Conservation (phyloP, 1,139 yeast genomes). For the Yamadazyma triangularis region DNA sequence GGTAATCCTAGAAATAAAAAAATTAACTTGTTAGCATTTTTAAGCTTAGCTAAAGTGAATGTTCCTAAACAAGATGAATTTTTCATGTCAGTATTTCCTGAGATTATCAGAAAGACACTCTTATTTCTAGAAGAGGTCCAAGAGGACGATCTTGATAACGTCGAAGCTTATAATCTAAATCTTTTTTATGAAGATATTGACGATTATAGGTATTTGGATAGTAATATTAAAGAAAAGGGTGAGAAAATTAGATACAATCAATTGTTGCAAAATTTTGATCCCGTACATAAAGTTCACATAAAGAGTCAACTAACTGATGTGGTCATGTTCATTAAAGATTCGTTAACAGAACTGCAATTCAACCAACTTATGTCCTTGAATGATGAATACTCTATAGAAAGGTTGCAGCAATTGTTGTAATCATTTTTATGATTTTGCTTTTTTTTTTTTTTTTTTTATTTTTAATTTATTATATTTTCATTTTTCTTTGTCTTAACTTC, state of each 20-base stretch:
- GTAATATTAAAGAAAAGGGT: constrained; percentile 47
- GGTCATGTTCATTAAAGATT: constrained; percentile 16
- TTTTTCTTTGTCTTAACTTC: too few species aligned
- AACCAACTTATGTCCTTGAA: constrained; percentile 20
- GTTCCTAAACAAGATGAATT: constrained; percentile 18
- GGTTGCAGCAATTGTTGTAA: constrained; percentile 12
- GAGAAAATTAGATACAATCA: constrained; percentile 53
- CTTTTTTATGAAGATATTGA: constrained; percentile 51
- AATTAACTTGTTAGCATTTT: constrained; percentile 55
- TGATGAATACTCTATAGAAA: constrained; percentile 34
- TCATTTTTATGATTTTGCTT: too few species aligned
- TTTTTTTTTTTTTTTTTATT: too few species aligned
- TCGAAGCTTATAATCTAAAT: constrained; percentile 59
- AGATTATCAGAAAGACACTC: constrained; percentile 51
- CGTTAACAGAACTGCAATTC: constrained; percentile 21
- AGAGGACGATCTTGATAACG: constrained; percentile 55
- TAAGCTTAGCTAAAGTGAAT: constrained; percentile 33
- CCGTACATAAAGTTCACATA: constrained; percentile 54
- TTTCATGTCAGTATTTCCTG: constrained; percentile 22
- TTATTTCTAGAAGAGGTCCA: constrained; percentile 70
- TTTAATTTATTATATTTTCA: too few species aligned
- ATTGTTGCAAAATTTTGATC: constrained; percentile 46
- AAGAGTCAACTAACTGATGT: constrained; percentile 18
- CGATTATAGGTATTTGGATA: constrained; percentile 44
- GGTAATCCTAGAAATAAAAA: constrained; percentile 70